Conservation (phyloP, 2,329 filamentous ascomycete species). For the Arthrinium phaeospermum region DNA sequence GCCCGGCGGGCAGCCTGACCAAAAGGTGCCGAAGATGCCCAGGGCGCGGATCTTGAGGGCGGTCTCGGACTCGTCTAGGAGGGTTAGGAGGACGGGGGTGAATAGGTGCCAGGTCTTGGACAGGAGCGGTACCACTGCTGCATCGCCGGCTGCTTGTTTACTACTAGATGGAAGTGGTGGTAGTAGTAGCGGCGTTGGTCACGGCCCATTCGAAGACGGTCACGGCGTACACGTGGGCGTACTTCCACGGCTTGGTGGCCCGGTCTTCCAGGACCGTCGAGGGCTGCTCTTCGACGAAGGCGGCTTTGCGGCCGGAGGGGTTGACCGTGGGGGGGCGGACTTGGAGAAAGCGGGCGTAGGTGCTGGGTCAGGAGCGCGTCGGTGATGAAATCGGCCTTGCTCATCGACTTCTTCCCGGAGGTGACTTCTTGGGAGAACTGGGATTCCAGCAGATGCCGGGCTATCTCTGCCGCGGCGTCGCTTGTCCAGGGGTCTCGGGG, state of each 20-base stretch:
- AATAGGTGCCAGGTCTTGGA: constrained; percentile 69
- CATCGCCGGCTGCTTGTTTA: neutral
- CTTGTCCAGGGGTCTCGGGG: constrained; percentile 34
- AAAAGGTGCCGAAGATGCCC: constrained; percentile 57
- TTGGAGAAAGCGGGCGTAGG: constrained; percentile 72
- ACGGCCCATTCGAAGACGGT: constrained; percentile 69
- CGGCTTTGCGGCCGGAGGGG: constrained; percentile 59
- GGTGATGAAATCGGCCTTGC: constrained; percentile 48
- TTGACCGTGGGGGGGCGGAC: constrained; percentile 61
- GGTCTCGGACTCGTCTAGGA: constrained; percentile 68
- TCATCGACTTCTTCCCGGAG: neutral
- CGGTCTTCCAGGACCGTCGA: constrained; percentile 44
- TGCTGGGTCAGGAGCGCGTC: constrained; percentile 65
- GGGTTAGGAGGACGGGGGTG: constrained; percentile 71
- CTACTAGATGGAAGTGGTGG: neutral
- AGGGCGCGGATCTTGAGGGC: constrained; percentile 62
- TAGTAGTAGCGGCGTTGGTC: neutral
- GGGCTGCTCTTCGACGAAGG: constrained; percentile 48
- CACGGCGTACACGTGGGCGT: constrained; percentile 54
- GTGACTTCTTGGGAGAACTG: constrained; percentile 20
- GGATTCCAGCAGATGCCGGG: constrained; percentile 27
- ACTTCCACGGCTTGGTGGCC: constrained; percentile 66
- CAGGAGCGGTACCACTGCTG: constrained; percentile 39
- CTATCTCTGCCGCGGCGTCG: constrained; percentile 22
- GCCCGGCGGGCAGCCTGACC: constrained; percentile 56